Evolutionary conservation across 1,284 basidiomycete genomes (phyloP), one percentile per base, ranked within the genome.

Genomic region (Prillingera fragicola): DNA sequence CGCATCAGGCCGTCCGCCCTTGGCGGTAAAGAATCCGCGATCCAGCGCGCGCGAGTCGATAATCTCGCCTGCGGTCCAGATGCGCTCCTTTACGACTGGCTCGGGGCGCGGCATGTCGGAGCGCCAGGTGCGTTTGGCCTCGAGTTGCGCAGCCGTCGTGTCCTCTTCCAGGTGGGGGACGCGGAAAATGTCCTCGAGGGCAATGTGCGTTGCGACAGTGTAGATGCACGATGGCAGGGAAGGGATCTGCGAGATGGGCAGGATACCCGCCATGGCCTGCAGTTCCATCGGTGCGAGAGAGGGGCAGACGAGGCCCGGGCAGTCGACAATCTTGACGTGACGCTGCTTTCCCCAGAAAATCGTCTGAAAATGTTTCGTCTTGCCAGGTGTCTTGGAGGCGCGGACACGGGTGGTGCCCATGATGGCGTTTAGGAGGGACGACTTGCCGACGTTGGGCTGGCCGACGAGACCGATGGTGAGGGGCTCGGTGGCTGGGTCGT

Each of bases 361-460:
- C 0, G 90, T 92, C 67, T 94, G 88, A 65, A 89, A 91, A 63
- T 92, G 88, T 69, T 91, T 94, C 3, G 88, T 94, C 85, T 95
- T 95, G 46, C 91, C 91, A 1, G 91, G 90, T 0, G 87, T 94
- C 52, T 82, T 82, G 4, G 86, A 90, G 4, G 90, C 88, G 52
- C 83, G 78, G 1, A 94, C 90, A 62, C 80, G 84, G 39, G 77
- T 78, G n/a, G 75, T 74, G 12, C 87, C 89, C 54, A 96, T 85
- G 4, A 96, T 72, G 0, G 90, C 90, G 62, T 96, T 96, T 33
- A 96, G 71, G 3, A 95, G 73, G 1, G 86, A 89, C 1, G 86
- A 89, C 65, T 96, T 96, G 22, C 90, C 91, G 25, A 94, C 89
- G 63, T 94, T 95, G 8, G 90, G 90, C 62, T 94, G 89, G 79